Base-by-base conservation (phyloP, 176 grass and related monocot species). In the Eleusine indica region DNA sequence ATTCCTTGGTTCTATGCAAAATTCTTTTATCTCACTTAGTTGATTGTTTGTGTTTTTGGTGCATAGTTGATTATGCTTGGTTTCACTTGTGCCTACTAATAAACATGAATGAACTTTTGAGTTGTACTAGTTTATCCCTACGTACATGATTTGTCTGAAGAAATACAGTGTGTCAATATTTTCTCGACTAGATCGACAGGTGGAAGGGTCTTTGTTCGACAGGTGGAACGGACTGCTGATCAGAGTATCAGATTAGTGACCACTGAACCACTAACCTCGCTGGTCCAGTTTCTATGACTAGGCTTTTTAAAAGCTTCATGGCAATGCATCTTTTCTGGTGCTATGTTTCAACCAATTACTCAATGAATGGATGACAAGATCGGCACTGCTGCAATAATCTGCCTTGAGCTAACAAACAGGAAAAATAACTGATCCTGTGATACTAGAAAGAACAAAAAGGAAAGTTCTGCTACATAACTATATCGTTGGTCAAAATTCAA, bases 341-440 rank as follows among this genome's bases (percentile, higher is more conserved):
- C 25, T 78, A 78, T 37, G 6, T 84, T 80, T 77, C 49, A 77
- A 60, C 28, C 0, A 37, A 78, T 48, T 25, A 61, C 39, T 70
- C 39, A 47, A 77, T 76, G 11, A 76, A 84, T 68, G 48, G 17
- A 38, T 77, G 17, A 69, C 74, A 25, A 32, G 30, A 80, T 68
- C 18, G 16, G 49, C 28, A 57, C 29, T 75, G 8, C 46, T 75
- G 12, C 58, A 69, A 61, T 46, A 39, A 68, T 67, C 30, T 66
- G 21, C 13, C 70, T 38, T 73, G 28, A 52, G 30, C 11, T 67
- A 70, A 54, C 29, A 7, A 75, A 81, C 10, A 17, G 48, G 35
- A 19, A 47, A 61, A 35, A 61, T 70, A 48, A 58, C 69, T 75
- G 38, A 70, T 85, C 39, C 65, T 42, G 18, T 49, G 39, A 56